Evolutionary conservation across 768 basidiomycete species (phyloP), one percentile per base, ranked within the genome.

Genomic region (Clitopilus passeckerianus): DNA sequence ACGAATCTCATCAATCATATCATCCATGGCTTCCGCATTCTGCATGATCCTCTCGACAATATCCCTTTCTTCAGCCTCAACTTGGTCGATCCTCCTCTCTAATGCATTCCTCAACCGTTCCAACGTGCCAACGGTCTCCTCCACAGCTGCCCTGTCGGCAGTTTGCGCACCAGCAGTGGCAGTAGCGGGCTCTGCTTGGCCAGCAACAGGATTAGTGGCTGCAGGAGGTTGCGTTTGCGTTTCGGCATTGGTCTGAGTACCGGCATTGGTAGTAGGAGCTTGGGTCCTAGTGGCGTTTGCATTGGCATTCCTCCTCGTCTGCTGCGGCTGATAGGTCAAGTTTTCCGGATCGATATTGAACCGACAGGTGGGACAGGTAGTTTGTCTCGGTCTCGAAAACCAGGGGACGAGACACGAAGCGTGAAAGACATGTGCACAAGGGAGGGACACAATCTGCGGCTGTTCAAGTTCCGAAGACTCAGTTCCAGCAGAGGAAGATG

Each of bases 291-390:
- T 43, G 22, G 34, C 16, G 30, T 34, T 55, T 12, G 30, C 41
- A 59, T 57, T 61, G 23, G 37, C 44, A 34, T 16, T 27, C 6
- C 27, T 44, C 52, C 43, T 35, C n/a, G 56, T 33, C 57, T 33
- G 54, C 41, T 30, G 34, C 58, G 22, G n/a, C 58, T 6, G 62
- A 59, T 53, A 59, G 62, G 89, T 90, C 52, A 91, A 70, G 59
- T 86, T 86, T 58, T 90, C 86, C 0, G 91, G 91, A 66, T 93
- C 91, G 57, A 93, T 82, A 63, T 93, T 86, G 65, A 93, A 93
- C 62, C 91, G 75, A 71, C 91, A 93, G 0, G 89, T 89, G 0
- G 91, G 91, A 64, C 91, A 93, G 1, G 91, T 92, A 18, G 91
- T 91, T 63, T 89, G 87, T 44, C 77, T 80, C 10, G 90, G 87